phyloP scores from a whole-genome alignment of 139 green algal species.

The Chlorella sp. region DNA sequence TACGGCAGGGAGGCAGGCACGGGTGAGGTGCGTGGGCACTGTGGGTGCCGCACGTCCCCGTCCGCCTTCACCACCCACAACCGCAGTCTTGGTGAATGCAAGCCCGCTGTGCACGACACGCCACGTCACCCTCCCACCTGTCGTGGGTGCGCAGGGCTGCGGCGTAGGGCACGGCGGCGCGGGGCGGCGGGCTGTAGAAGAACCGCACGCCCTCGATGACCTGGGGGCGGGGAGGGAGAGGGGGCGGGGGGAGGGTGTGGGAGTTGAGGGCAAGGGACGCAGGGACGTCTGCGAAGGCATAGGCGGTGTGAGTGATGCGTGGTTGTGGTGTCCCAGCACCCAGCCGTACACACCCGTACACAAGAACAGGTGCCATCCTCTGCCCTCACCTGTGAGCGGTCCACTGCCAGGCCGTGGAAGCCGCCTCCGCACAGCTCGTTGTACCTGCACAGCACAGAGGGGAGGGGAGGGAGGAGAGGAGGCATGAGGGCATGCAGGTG shows the following conservation, averaged over 20 bases:
- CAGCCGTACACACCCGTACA: not conserved
- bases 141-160: conserved; percentile 70
- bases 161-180: conserved; percentile 76
- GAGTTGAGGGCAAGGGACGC: not conserved
- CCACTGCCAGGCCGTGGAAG: conserved; percentile 13
- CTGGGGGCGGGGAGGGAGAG: conserved; percentile 5
- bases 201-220: conserved; percentile 86
- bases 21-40: not conserved
- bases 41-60: no score
- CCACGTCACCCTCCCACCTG: not conserved
- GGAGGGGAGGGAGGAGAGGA: no score
- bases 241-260: not conserved
- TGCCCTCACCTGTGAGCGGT: not conserved
- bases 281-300: not conserved
- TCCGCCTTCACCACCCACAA: no score
- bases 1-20: not conserved
- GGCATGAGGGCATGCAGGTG: not conserved
- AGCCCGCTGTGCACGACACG: no score
- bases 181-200: conserved; percentile 87
- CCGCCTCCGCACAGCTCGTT: conserved; percentile 81
- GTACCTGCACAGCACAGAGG: conserved; percentile 60
- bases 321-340: not conserved
- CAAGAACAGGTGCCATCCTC: not conserved
- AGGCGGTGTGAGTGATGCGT: not conserved
- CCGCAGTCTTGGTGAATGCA: no score